phyloP scores from a whole-genome alignment of 352 stramenopile genomes.

The Phytophthora palmivora region DNA sequence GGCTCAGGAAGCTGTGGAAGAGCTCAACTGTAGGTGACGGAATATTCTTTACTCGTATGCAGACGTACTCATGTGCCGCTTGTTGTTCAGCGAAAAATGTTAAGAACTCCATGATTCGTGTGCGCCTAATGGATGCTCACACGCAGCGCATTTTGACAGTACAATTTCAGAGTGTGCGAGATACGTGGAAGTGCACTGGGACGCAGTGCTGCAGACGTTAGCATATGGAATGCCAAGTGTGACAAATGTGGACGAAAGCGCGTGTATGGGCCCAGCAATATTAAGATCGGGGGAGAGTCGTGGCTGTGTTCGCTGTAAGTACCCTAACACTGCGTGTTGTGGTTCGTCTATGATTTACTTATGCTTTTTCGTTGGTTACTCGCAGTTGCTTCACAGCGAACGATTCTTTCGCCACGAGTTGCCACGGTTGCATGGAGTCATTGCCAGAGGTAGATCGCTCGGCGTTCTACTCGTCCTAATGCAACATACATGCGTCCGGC shows the following conservation, averaged over 20 bases:
- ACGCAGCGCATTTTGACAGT: slow-evolving; percentile 54
- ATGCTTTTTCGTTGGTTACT: slow-evolving; percentile 15
- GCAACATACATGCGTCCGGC: background rate
- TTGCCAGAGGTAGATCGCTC: slow-evolving; percentile 48
- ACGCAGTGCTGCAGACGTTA: slow-evolving; percentile 57
- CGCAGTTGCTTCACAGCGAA: slow-evolving; percentile 64
- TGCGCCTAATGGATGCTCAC: slow-evolving; percentile 51
- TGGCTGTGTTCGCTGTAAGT: slow-evolving; percentile 82
- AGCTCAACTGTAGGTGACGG: slow-evolving; percentile 53
- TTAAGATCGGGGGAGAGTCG: slow-evolving; percentile 48
- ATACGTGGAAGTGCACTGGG: slow-evolving; percentile 63
- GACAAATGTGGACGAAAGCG: slow-evolving; percentile 52
- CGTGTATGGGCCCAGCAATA: slow-evolving; percentile 59
- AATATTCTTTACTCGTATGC: background rate
- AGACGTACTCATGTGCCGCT: background rate
- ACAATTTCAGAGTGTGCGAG: slow-evolving; percentile 49
- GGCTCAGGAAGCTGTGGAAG: slow-evolving; percentile 53
- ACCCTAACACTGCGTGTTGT: background rate
- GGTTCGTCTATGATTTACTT: background rate
- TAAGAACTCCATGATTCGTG: slow-evolving; percentile 63
- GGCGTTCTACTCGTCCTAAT: slow-evolving; percentile 38
- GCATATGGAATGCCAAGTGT: slow-evolving; percentile 69
- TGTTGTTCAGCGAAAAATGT: slow-evolving; percentile 55
- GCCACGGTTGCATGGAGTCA: slow-evolving; percentile 47
- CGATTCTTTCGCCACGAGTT: slow-evolving; percentile 41